Percentiles rank a stretch among this genome's conserved stretches.
These are phyloP conservation scores for Cladosporium phlei DNA, from an alignment of 2,329 filamentous ascomycete genomes.

Conservation along the genomic window DNA sequence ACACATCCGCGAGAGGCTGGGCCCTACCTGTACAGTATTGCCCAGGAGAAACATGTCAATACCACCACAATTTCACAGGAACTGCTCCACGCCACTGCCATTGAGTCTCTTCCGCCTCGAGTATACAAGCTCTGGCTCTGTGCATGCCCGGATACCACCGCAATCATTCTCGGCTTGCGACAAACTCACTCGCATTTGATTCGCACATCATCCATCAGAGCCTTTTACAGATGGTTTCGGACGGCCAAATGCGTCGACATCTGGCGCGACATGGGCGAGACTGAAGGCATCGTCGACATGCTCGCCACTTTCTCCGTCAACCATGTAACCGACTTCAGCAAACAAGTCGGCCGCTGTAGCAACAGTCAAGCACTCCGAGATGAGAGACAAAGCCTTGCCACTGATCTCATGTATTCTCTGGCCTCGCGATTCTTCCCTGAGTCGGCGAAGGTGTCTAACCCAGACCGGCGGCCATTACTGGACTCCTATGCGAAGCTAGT, in stretches of 20 bases:
- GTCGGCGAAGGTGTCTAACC: slow-evolving; percentile 9
- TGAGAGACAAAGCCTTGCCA: slow-evolving; percentile 11
- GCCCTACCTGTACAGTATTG: not conserved
- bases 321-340: slow-evolving; percentile 20
- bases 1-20: not conserved
- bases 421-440: slow-evolving; percentile 13
- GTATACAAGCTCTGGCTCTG: slow-evolving; percentile 20
- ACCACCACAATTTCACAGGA: slow-evolving; percentile 14
- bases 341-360: slow-evolving; percentile 11
- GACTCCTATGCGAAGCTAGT: slow-evolving; percentile 14
- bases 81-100: slow-evolving; percentile 16
- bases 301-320: slow-evolving; percentile 18
- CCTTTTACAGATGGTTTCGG: slow-evolving; percentile 16
- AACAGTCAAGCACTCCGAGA: slow-evolving; percentile 9
- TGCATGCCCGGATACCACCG: slow-evolving; percentile 15
- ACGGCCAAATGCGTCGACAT: slow-evolving; percentile 11
- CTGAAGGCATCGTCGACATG: slow-evolving; percentile 18
- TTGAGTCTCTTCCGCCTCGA: slow-evolving; percentile 18
- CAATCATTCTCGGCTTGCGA: slow-evolving; percentile 15
- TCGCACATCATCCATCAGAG: slow-evolving; percentile 16
- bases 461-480: slow-evolving; percentile 18
- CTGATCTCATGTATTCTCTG: slow-evolving; percentile 19
- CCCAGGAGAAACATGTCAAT: not conserved
- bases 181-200: slow-evolving; percentile 14
- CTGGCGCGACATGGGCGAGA: slow-evolving; percentile 20